These are phyloP conservation scores for Termitomyces bulborhizus DNA, from an alignment of 768 basidiomycete species.

Conservation along the genomic window DNA sequence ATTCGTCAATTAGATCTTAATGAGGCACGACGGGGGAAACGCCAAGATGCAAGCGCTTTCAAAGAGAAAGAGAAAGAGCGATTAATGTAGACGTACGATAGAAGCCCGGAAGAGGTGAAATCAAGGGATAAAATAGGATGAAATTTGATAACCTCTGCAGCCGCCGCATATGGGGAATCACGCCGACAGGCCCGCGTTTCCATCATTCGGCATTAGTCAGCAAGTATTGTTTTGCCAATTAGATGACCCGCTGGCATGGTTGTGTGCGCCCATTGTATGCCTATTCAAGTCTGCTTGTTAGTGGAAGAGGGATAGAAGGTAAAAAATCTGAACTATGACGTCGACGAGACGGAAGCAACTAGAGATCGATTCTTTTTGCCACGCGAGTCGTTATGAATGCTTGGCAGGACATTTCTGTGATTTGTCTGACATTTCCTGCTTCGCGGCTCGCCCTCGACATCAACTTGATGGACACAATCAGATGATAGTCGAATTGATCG, in stretches of 20 bases:
- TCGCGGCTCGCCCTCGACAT: background rate
- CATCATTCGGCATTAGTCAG: constrained; percentile 12
- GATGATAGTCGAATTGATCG: background rate
- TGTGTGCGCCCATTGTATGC: background rate
- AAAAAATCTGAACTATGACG: background rate
- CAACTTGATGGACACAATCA: background rate
- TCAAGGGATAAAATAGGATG: background rate
- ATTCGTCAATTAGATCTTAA: background rate
- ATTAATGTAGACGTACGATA: background rate
- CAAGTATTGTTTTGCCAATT: constrained; percentile 2
- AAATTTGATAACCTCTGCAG: background rate
- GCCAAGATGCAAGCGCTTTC: background rate
- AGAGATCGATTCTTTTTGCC: background rate
- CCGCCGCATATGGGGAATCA: constrained; percentile 1
- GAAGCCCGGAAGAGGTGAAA: background rate
- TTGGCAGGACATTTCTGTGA: background rate
- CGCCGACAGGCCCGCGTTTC: background rate
- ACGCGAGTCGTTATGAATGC: constrained; percentile 1
- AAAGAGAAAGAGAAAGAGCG: background rate
- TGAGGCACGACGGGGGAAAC: background rate
- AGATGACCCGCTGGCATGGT: background rate
- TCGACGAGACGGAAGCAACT: background rate
- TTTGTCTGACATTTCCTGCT: background rate
- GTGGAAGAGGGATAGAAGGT: background rate
- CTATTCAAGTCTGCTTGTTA: background rate